These are phyloP conservation scores for Cystobasidium onofrii DNA, from an alignment of 768 basidiomycete genomes.

Conservation along the genomic window DNA sequence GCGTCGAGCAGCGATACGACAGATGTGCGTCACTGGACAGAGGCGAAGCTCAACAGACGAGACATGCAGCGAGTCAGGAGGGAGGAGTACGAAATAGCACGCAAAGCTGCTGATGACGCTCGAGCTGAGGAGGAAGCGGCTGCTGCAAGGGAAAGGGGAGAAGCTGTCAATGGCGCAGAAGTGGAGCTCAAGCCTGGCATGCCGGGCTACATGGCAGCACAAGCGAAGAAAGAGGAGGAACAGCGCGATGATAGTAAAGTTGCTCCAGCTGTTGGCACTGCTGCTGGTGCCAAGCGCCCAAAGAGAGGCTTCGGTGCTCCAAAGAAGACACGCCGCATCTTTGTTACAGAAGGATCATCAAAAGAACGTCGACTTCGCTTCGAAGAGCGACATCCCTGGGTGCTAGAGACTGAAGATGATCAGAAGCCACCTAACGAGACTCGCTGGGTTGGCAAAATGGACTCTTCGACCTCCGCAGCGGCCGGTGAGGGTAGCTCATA, in stretches of 20 bases:
- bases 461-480: conserved; percentile 11
- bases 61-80: conserved; percentile 30
- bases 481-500: conserved; percentile 26
- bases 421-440: conserved; percentile 21
- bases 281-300: neutral
- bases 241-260: conserved; percentile 12
- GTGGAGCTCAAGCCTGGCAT: conserved; percentile 18
- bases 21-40: conserved; percentile 13
- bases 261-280: neutral
- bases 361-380: conserved; percentile 21
- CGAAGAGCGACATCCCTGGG: conserved; percentile 27
- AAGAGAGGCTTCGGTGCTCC: conserved; percentile 25
- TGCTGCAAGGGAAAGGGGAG: neutral
- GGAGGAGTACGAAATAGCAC: conserved; percentile 17
- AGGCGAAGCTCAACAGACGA: conserved; percentile 29
- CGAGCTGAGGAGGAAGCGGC: conserved; percentile 13
- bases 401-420: conserved; percentile 28
- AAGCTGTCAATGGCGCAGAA: neutral
- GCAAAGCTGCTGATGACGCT: conserved; percentile 22
- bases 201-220: conserved; percentile 16
- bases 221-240: conserved; percentile 9
- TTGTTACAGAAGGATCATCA: conserved; percentile 17
- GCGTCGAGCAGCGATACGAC: conserved; percentile 13
- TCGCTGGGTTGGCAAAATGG: conserved; percentile 30
- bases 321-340: conserved; percentile 26